Percentiles rank a stretch among this genome's conserved stretches.
Evolutionary conservation across 2,329 filamentous ascomycete genomes (phyloP).

Genomic region (Colletotrichum sp.): DNA sequence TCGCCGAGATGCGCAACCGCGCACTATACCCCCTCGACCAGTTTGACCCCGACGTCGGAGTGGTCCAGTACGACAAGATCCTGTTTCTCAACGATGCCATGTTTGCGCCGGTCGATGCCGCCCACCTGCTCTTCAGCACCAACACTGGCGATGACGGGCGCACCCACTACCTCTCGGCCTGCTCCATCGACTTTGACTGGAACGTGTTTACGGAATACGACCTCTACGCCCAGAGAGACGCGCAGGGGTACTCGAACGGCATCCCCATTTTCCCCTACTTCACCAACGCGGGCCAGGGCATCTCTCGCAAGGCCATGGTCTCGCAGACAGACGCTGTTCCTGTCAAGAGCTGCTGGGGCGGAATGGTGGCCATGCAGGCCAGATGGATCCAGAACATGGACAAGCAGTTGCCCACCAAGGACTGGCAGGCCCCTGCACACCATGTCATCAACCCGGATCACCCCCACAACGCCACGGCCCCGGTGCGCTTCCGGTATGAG

Average conservation of each 20-base stretch:
- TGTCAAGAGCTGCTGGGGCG: slow-evolving; percentile 78
- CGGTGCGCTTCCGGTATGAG: slow-evolving; percentile 48
- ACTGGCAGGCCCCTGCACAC: slow-evolving; percentile 29
- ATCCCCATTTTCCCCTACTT: slow-evolving; percentile 74
- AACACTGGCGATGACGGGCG: slow-evolving; percentile 56
- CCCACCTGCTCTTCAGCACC: slow-evolving; percentile 66
- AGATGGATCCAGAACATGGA: slow-evolving; percentile 57
- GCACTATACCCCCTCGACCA: slow-evolving; percentile 68
- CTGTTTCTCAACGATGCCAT: slow-evolving; percentile 73
- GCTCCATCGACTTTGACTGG: slow-evolving; percentile 71
- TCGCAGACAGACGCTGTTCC: slow-evolving; percentile 66
- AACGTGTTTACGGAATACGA: slow-evolving; percentile 75
- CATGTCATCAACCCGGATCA: slow-evolving; percentile 37
- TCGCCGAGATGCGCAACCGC: slow-evolving; percentile 75
- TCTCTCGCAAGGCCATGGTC: slow-evolving; percentile 67
- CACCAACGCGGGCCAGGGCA: slow-evolving; percentile 53
- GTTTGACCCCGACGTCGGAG: slow-evolving; percentile 36
- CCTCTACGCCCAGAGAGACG: slow-evolving; percentile 73
- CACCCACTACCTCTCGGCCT: slow-evolving; percentile 69
- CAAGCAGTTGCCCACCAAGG: slow-evolving; percentile 31
- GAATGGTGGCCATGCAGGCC: slow-evolving; percentile 73
- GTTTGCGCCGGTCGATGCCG: slow-evolving; percentile 55
- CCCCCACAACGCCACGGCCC: slow-evolving; percentile 27
- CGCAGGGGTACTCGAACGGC: slow-evolving; percentile 66
- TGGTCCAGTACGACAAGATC: slow-evolving; percentile 55